Percentiles rank a stretch among this genome's conserved stretches.
phyloP scores from a whole-genome alignment of 768 basidiomycete species.

The Mycena metata region DNA sequence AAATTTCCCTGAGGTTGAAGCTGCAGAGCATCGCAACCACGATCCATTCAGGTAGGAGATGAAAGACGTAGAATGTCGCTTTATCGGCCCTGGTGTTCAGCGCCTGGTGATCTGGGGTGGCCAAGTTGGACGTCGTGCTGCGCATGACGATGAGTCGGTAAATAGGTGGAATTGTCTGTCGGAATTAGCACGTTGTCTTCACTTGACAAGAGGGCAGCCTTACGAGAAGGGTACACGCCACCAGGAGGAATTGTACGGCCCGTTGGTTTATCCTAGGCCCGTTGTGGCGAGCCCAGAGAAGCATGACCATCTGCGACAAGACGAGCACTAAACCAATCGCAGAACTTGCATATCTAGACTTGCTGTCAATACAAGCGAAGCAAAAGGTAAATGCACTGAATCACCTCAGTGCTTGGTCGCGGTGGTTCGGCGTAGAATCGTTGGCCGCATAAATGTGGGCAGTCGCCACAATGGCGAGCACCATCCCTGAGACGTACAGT shows the following conservation, averaged over 20 bases:
- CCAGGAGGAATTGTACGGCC: conserved; percentile 38
- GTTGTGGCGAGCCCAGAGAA: conserved; percentile 40
- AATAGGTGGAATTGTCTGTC: conserved; percentile 44
- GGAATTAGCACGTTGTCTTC: not conserved
- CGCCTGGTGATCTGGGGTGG: conserved; percentile 42
- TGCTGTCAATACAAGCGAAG: not conserved
- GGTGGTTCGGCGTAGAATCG: conserved; percentile 35
- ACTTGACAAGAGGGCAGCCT: not conserved
- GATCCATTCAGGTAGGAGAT: conserved; percentile 52
- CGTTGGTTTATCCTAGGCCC: conserved; percentile 42
- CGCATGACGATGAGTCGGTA: conserved; percentile 52
- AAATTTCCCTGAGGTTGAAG: conserved; percentile 46
- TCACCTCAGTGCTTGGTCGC: conserved; percentile 40
- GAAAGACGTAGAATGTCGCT: conserved; percentile 49
- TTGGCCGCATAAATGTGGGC: conserved; percentile 33
- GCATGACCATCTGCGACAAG: conserved; percentile 36
- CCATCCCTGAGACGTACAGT: conserved; percentile 40
- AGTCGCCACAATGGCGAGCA: conserved; percentile 45
- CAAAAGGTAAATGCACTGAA: not conserved
- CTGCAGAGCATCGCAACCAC: conserved; percentile 39
- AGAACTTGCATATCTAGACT: conserved; percentile 47
- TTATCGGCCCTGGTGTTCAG: conserved; percentile 46
- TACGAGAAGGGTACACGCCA: conserved; percentile 43
- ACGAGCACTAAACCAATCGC: conserved; percentile 42
- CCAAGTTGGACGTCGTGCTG: conserved; percentile 43